Percentiles rank a stretch among this genome's conserved stretches.
These are phyloP conservation scores for Trametes maxima DNA, from an alignment of 768 basidiomycete species.

Conservation along the genomic window DNA sequence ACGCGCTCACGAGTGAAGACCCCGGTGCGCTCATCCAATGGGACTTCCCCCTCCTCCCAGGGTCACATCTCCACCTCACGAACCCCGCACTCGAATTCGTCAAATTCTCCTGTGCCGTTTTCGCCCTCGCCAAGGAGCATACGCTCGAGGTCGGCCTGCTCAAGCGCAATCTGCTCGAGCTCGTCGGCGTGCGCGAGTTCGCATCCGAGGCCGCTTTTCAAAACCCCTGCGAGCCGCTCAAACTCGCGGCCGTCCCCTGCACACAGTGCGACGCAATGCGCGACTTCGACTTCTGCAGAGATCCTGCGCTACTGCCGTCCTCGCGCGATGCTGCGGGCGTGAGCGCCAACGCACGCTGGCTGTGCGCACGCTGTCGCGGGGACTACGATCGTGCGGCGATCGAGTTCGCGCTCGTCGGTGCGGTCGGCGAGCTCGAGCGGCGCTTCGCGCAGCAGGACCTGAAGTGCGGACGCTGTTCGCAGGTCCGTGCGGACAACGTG, in stretches of 20 bases:
- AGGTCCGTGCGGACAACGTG: constrained; percentile 88
- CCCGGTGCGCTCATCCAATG: constrained; percentile 51
- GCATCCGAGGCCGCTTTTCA: constrained; percentile 82
- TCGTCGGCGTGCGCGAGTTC: constrained; percentile 87
- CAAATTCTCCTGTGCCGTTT: constrained; percentile 84
- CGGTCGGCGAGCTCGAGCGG: constrained; percentile 69
- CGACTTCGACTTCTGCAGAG: constrained; percentile 96
- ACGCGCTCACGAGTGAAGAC: constrained; percentile 46
- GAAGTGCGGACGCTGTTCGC: constrained; percentile 85
- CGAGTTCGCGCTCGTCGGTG: constrained; percentile 82
- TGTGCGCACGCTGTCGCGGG: constrained; percentile 70
- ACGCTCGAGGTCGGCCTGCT: constrained; percentile 86
- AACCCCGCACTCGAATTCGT: constrained; percentile 88
- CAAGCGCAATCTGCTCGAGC: constrained; percentile 86
- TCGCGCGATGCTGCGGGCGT: constrained; percentile 38
- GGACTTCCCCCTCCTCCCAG: constrained; percentile 84
- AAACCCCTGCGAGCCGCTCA: constrained; percentile 90
- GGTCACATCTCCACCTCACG: constrained; percentile 74
- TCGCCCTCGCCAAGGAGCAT: constrained; percentile 78
- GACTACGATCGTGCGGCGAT: constrained; percentile 90
- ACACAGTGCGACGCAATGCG: constrained; percentile 80
- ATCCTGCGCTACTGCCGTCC: constrained; percentile 73
- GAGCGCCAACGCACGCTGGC: constrained; percentile 29
- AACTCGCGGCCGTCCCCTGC: constrained; percentile 86
- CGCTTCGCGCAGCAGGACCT: constrained; percentile 89